Conservation (phyloP, 768 basidiomycete genomes). For the Hortiboletus flavorubellus region DNA sequence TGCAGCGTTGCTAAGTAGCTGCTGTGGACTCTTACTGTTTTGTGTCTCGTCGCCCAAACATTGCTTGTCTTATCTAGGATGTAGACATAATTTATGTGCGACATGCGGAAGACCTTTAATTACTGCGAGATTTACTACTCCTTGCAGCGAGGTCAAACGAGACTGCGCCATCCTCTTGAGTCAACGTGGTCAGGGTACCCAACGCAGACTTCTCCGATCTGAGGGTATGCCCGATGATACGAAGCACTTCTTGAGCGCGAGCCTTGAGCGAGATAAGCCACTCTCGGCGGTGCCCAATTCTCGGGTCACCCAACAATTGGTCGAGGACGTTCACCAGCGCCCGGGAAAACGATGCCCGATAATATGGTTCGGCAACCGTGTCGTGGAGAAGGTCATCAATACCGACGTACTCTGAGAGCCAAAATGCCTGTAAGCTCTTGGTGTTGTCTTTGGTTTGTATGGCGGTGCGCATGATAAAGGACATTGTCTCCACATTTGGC, state of each 20-base stretch:
- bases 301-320: constrained; percentile 27
- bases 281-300: constrained; percentile 14
- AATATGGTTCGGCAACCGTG: constrained; percentile 31
- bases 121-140: constrained; percentile 25
- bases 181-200: constrained; percentile 23
- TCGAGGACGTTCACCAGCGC: constrained; percentile 42
- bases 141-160: constrained; percentile 30
- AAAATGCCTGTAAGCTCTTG: constrained; percentile 56
- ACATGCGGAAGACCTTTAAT: constrained; percentile 11
- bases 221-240: constrained; percentile 10
- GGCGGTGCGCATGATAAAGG: constrained; percentile 57
- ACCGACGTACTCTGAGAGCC: constrained; percentile 52
- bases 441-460: constrained; percentile 46
- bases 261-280: constrained; percentile 18
- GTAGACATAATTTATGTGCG: not conserved
- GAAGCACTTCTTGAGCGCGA: constrained; percentile 18
- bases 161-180: constrained; percentile 28
- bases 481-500: constrained; percentile 53
- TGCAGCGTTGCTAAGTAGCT: not conserved
- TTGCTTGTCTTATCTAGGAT: constrained; percentile 11
- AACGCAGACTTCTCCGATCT: constrained; percentile 22
- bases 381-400: constrained; percentile 34
- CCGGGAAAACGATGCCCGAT: constrained; percentile 47
- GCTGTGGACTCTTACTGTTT: constrained; percentile 8
- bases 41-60: not conserved